Evolutionary conservation across 805 yeast species (phyloP), one percentile per base, ranked within the genome.

Genomic region (Helenozyma rhizophorensis): DNA sequence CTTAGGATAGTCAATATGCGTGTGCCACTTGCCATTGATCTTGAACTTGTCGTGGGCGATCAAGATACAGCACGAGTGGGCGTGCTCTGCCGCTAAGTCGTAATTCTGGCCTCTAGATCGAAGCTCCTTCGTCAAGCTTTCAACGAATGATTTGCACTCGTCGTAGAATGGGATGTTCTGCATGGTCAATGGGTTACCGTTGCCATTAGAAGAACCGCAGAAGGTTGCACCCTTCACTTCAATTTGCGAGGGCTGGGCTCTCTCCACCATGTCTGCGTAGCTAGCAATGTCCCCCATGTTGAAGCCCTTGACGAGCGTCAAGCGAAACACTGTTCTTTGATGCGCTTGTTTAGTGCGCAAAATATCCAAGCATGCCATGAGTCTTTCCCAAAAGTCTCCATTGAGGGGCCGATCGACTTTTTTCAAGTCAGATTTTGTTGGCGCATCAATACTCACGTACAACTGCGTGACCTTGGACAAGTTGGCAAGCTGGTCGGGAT

Each of bases 161-260:
- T 86, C 95, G 53, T 88, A 88, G 53, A 84, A 88, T 27, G 97
- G 97, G 36, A 89, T 93, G 52, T 88, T 88, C 54, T 88, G 90
- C 97, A 88, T 88, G 2, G 96, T 87, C 45, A 88, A 67, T 29
- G 95, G 89, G 51, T 88, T 86, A 21, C 93, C 89, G 54, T 85
- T 83, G 28, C 81, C 86, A 35, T 63, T 64, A 9, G 95, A 83
- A 0, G 94, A 82, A 0, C 97, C 97, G 66, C 96, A 87, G 62
- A 85, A 88, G 0, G 97, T 88, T 9, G 95, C 96, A 34, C 97
- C 97, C 60, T 88, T 88, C 39, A 88, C 82, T 58, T 88, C 97
- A 38, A 88, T 83, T 48, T 88, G 84, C 26, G 95, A 80, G 2
- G 97, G 97, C 39, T 66, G 62, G 2, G 88, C 96, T 35, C 78